Evolutionary conservation across 2,329 filamentous ascomycete species (phyloP), one percentile per base, ranked within the genome.

Genomic region (Cladosporium sp.): DNA sequence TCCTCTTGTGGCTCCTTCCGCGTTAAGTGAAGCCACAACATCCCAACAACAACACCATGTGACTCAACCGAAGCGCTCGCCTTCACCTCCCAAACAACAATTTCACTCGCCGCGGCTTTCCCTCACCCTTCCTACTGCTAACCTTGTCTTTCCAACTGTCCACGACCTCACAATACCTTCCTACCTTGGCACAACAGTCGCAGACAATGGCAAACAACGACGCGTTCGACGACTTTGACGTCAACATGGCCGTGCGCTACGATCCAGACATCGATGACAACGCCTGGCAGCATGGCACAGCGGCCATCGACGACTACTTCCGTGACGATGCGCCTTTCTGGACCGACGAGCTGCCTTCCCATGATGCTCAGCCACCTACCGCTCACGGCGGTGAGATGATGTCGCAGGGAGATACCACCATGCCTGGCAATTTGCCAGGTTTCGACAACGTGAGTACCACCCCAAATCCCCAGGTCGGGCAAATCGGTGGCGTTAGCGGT

Each of bases 271-370:
- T 9, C 15, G 32, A 37, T 6, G 20, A 36, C n/a, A 3, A 11
- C 30, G 12, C 34, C 24, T 45, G 30, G 43, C 32, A 22, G 12
- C 15, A 27, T 9, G 32, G 20, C 7, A 18, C 13, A n/a, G 18
- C 27, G 17, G 24, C n/a, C 19, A 38, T 45, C 20, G 43, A 38
- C 3, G 43, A 45, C 13, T 45, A 18, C 43, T 45, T 45, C 22
- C n/a, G 43, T 4, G n/a, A 19, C 4, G 43, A 20, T 24, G 32
- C 29, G 11, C 17, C 32, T 15, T 37, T 37, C 32, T 45, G 43
- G 43, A 17, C 11, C n/a, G 19, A 24, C 15, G 32, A 36, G 12
- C 22, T 27, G 22, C 5, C 22, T 9, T 27, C 9, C 22, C 22
- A 27, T 27, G 22, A 9, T n/a, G 22, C 22, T 27, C 4, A 27